Evolutionary conservation across 768 basidiomycete species (phyloP).

Genomic region (Tulasnella sp.): DNA sequence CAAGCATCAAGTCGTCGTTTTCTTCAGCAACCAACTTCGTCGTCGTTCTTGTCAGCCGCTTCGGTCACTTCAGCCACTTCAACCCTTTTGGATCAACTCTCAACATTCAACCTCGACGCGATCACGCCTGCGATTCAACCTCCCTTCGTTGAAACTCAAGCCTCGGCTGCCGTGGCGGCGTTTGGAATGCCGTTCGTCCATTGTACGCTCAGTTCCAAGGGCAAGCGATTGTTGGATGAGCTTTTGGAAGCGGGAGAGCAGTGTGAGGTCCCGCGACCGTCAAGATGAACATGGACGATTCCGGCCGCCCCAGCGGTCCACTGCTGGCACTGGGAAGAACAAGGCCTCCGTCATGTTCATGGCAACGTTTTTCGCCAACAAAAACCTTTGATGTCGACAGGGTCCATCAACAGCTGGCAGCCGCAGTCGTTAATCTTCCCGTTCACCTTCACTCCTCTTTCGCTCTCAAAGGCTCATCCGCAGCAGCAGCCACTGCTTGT

Average conservation of each 20-base stretch:
- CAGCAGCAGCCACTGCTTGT: neutral
- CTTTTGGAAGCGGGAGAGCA: neutral
- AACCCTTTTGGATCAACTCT: neutral
- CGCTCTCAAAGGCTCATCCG: neutral
- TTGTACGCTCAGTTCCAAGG: neutral
- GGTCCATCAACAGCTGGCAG: neutral
- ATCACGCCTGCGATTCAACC: neutral
- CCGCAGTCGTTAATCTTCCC: neutral
- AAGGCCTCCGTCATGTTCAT: neutral
- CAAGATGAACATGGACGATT: neutral
- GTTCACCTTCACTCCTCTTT: neutral
- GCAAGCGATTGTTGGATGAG: neutral
- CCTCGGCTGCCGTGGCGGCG: neutral
- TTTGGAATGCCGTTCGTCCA: neutral
- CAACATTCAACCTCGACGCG: neutral
- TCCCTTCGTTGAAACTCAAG: neutral
- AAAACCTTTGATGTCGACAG: neutral
- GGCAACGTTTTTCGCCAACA: neutral
- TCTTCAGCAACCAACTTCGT: no score
- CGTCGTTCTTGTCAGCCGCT: neutral
- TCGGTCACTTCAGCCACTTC: neutral
- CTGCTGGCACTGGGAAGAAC: neutral
- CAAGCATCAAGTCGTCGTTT: no score
- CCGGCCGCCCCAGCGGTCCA: no score
- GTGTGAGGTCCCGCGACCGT: neutral